Conservation (phyloP, 352 stramenopile species). For the Pythium vanterpoolii region DNA sequence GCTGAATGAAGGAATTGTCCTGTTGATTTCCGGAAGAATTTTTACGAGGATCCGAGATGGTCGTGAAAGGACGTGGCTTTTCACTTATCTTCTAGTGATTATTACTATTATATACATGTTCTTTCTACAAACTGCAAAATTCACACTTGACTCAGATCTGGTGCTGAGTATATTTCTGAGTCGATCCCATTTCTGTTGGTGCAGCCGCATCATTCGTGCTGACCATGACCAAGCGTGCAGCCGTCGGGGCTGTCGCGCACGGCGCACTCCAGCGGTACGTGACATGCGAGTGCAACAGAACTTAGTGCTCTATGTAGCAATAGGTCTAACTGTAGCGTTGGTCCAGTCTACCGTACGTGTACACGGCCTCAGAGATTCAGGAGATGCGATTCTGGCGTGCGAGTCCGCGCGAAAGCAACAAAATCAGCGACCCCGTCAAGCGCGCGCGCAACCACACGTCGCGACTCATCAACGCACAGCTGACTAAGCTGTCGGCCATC, state of each 20-base stretch:
- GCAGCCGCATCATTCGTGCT: not conserved
- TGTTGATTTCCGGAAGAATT: not conserved
- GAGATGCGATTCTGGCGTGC: slow-evolving; percentile 87
- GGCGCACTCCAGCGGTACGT: slow-evolving; percentile 61
- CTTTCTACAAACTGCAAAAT: not conserved
- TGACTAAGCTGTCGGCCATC: slow-evolving; percentile 66
- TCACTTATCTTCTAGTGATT: slow-evolving; percentile 10
- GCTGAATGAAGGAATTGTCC: not conserved
- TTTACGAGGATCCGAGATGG: not conserved
- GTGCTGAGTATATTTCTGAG: not conserved
- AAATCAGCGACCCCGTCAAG: slow-evolving; percentile 77
- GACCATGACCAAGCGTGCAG: slow-evolving; percentile 17
- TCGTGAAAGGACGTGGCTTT: slow-evolving; percentile 23
- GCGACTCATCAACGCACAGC: slow-evolving; percentile 76
- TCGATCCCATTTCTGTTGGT: not conserved
- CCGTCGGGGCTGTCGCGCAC: slow-evolving; percentile 33
- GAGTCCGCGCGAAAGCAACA: slow-evolving; percentile 65
- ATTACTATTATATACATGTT: not conserved
- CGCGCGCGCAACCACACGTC: slow-evolving; percentile 80
- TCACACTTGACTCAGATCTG: not conserved
- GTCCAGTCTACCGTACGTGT: slow-evolving; percentile 67
- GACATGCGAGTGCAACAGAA: too few species aligned
- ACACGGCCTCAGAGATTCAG: slow-evolving; percentile 79
- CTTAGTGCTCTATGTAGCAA: not conserved
- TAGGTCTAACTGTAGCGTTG: not conserved